Conservation (phyloP, 768 basidiomycete genomes). For the Naganishia vishniacii region DNA sequence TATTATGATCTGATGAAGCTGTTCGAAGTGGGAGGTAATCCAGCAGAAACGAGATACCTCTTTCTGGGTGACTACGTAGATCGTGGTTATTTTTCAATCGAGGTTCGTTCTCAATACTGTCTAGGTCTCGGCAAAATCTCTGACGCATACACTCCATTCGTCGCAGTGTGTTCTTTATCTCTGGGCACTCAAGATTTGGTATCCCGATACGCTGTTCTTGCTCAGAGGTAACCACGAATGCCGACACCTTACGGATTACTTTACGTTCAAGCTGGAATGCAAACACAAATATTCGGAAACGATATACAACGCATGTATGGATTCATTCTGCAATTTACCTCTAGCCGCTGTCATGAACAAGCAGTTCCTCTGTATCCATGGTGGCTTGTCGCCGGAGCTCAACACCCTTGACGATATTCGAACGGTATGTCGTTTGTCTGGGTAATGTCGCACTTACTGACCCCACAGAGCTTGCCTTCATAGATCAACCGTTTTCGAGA, state of each 20-base stretch:
- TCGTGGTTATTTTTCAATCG: conserved; percentile 87
- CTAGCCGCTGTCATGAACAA: conserved; percentile 99
- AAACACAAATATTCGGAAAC: conserved; percentile 98
- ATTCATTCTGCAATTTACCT: conserved; percentile 90
- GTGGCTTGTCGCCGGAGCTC: conserved; percentile 89
- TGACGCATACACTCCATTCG: neutral
- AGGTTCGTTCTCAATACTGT: conserved; percentile 54
- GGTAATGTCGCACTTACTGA: neutral
- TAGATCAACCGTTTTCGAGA: conserved; percentile 97
- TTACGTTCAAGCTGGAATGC: conserved; percentile 98
- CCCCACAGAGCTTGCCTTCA: neutral
- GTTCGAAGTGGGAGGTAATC: conserved; percentile 88
- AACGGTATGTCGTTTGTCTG: conserved; percentile 54
- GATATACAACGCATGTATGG: conserved; percentile 96
- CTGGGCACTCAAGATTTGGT: conserved; percentile 99
- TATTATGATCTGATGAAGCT: conserved; percentile 97
- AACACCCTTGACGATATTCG: conserved; percentile 93
- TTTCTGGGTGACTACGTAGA: conserved; percentile 92
- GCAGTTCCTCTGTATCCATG: conserved; percentile 97
- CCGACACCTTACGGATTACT: conserved; percentile 95
- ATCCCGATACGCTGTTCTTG: conserved; percentile 91
- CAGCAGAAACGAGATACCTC: conserved; percentile 86
- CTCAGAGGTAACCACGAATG: conserved; percentile 98
- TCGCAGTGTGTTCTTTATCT: conserved; percentile 89
- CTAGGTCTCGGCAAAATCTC: neutral